Evolutionary conservation across 2,329 filamentous ascomycete species (phyloP), one percentile per base, ranked within the genome.

Genomic region (Epicoccum sorghinum): DNA sequence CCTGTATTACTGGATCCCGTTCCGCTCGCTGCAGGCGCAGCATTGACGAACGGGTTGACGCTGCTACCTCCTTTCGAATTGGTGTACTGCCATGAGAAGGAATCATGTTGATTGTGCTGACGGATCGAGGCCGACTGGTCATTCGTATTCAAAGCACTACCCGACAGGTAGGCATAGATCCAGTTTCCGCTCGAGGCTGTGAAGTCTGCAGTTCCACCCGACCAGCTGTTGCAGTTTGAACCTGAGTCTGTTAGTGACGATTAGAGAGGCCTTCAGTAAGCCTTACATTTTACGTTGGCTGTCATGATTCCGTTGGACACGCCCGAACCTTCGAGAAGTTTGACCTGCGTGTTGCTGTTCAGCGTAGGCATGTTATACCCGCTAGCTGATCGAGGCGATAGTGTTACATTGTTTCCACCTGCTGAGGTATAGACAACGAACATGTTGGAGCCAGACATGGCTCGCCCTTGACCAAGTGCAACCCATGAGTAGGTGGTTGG

Each of bases 351-450:
- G 24, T 69, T 62, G 3, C 69, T 68, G 56, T 80, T 78, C 48
- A 76, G 67, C 13, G 65, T 57, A 2, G 83, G 83, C 57, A 74
- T 59, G 3, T 47, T 56, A 29, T 83, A 66, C 6, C 81, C 81
- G 10, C 62, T 73, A 7, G 78, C 78, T 6, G 75, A 60, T 36
- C 84, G 74, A 8, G 83, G 80, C 3, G 83, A 86, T 7, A 87
- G 60, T 0, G 84, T 87, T 12, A 86, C 81, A 58, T 85, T 86
- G 38, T 71, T 77, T 24, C 82, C 79, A 33, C 71, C 71, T 35
- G 78, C 72, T 24, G 79, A 77, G n/a, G 81, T 78, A 61, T 86
- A 86, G 5, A 85, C 75, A 38, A 86, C 72, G 64, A 86, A 86
- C 41, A 87, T 85, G 66, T 85, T 84, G 5, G 84, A 69, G 22